Evolutionary conservation across 768 basidiomycete species (phyloP).

Genomic region (Termitomyces sp.): DNA sequence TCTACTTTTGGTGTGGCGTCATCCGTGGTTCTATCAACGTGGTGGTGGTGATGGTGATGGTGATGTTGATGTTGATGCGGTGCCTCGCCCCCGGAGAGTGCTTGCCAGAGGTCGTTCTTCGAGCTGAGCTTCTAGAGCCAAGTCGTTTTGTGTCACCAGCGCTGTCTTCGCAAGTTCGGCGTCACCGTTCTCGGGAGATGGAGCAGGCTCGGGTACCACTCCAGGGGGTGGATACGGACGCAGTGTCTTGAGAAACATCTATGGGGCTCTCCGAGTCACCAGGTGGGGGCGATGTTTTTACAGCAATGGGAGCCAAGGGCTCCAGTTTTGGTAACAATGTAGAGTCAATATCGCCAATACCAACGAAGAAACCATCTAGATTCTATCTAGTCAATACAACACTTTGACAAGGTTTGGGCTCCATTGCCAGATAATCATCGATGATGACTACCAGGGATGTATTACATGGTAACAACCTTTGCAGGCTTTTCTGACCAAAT

Average conservation of each 20-base stretch:
- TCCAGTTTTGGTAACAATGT: slow-evolving; percentile 83
- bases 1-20: slow-evolving; percentile 15
- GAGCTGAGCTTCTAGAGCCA: slow-evolving; percentile 78
- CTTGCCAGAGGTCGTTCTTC: slow-evolving; percentile 84
- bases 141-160: slow-evolving; percentile 63
- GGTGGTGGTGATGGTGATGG: slow-evolving; percentile 16
- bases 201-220: slow-evolving; percentile 13
- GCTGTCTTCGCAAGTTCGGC: slow-evolving; percentile 44
- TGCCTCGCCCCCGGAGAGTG: slow-evolving; percentile 45
- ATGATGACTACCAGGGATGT: slow-evolving; percentile 99
- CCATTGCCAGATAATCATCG: slow-evolving; percentile 97
- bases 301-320: slow-evolving; percentile 33
- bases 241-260: neutral
- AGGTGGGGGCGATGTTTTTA: neutral
- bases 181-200: slow-evolving; percentile 36
- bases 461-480: slow-evolving; percentile 92
- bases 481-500: slow-evolving; percentile 86
- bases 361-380: slow-evolving; percentile 94
- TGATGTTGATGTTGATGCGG: slow-evolving; percentile 22
- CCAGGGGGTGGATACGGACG: slow-evolving; percentile 10
- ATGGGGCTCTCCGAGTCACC: neutral
- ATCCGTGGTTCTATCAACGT: slow-evolving; percentile 11
- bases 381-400: neutral
- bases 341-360: slow-evolving; percentile 98
- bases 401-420: slow-evolving; percentile 96